Evolutionary conservation across 1,139 yeast species (phyloP).

Genomic region (Debaryomycetaceae sp.): DNA sequence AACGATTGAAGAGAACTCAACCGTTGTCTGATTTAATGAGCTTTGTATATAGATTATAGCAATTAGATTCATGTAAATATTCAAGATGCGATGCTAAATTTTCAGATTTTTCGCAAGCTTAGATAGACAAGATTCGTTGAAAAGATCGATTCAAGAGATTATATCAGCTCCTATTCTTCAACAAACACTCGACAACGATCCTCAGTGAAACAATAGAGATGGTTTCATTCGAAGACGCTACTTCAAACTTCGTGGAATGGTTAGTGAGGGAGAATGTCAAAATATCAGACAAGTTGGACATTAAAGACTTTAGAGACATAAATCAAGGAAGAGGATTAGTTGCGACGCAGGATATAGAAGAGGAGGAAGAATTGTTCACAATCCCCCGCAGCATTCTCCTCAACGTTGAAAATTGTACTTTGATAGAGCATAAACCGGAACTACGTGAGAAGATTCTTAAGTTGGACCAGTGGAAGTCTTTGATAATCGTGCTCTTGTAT

Average conservation of each 20-base stretch:
- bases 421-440: slow-evolving; percentile 33
- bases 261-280: slow-evolving; percentile 39
- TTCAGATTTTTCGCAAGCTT: too few relatives aligned
- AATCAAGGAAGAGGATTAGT: slow-evolving; percentile 78
- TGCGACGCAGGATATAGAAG: slow-evolving; percentile 56
- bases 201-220: not conserved
- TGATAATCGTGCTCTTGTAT: slow-evolving; percentile 63
- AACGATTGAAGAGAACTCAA: slow-evolving; percentile 2
- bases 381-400: slow-evolving; percentile 62
- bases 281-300: slow-evolving; percentile 52
- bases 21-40: too few relatives aligned
- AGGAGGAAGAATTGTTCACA: slow-evolving; percentile 61
- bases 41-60: too few relatives aligned
- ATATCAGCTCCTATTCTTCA: too few relatives aligned
- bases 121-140: too few relatives aligned
- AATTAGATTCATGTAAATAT: too few relatives aligned
- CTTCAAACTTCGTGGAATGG: slow-evolving; percentile 53
- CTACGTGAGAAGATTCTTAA: slow-evolving; percentile 31
- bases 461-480: slow-evolving; percentile 71
- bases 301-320: slow-evolving; percentile 55
- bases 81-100: too few relatives aligned
- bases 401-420: slow-evolving; percentile 54
- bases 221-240: slow-evolving; percentile 15
- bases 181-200: too few relatives aligned
- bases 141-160: too few relatives aligned